Evolutionary conservation across 345 rosid genomes (phyloP).

Genomic region (Cardiospermum halicacabum): DNA sequence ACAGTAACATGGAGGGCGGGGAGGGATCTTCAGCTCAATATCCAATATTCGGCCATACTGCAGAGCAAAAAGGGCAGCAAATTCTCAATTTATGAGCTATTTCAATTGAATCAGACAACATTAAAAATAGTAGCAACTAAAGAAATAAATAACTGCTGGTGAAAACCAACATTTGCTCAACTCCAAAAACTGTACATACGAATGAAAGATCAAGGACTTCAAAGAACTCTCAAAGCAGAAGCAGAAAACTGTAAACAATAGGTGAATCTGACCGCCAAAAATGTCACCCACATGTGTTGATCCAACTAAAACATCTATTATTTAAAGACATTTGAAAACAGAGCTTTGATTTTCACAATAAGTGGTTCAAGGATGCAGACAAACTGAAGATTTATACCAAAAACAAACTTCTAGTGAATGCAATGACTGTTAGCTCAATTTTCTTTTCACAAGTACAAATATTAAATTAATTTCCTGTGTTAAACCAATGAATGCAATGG

Average conservation of each 20-base stretch:
- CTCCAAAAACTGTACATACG: too few relatives aligned
- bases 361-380: not conserved
- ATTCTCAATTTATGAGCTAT: not conserved
- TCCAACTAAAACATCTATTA: not conserved
- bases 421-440: not conserved
- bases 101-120: not conserved
- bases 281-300: not conserved
- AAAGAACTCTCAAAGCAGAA: not conserved
- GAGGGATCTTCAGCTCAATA: constrained; percentile 92
- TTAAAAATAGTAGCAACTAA: not conserved
- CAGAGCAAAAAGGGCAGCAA: constrained; percentile 8
- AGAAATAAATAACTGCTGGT: not conserved
- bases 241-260: not conserved
- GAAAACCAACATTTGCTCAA: not conserved
- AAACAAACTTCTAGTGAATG: not conserved
- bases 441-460: not conserved
- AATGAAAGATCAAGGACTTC: not conserved
- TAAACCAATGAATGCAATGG: not conserved
- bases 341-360: not conserved
- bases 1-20: constrained; percentile 92
- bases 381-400: not conserved
- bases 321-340: not conserved
- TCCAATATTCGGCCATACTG: constrained; percentile 90
- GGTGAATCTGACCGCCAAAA: not conserved
- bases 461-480: too few relatives aligned